A percentile compares a stretch with the other conserved stretches of the same genome.
phyloP scores from a whole-genome alignment of 2,329 filamentous ascomycete species.

The Hypoxylon sp. region DNA sequence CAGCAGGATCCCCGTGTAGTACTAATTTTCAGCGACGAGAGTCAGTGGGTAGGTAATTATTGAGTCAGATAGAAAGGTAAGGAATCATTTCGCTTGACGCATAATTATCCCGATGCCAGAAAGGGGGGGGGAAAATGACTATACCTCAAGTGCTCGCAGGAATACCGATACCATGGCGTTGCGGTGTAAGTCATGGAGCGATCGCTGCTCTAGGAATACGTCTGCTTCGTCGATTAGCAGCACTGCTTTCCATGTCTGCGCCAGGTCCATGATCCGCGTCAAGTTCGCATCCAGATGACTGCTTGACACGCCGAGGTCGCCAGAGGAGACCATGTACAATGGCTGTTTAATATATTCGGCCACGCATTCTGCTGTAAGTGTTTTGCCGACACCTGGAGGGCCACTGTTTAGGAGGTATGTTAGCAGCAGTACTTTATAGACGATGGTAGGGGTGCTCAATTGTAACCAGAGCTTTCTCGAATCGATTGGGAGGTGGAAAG shows the following conservation, averaged over 20 bases:
- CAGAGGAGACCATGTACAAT: constrained; percentile 47
- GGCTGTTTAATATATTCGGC: constrained; percentile 49
- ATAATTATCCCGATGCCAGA: too few species aligned
- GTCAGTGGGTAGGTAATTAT: too few species aligned
- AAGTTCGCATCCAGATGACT: constrained; percentile 38
- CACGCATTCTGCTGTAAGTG: constrained; percentile 50
- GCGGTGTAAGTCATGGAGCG: constrained; percentile 27
- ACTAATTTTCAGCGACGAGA: too few species aligned
- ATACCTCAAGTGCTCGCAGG: constrained; percentile 38
- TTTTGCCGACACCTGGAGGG: constrained; percentile 56
- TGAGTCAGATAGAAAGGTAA: too few species aligned
- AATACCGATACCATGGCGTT: constrained; percentile 41
- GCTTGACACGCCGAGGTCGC: constrained; percentile 44
- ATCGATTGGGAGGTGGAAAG: background rate
- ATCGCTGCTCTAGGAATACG: constrained; percentile 49
- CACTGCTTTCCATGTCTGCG: constrained; percentile 51
- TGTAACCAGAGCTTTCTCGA: background rate
- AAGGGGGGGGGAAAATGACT: too few species aligned
- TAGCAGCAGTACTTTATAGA: background rate
- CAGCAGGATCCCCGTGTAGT: constrained; percentile 38
- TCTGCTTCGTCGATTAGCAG: constrained; percentile 49
- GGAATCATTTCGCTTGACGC: too few species aligned
- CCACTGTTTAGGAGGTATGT: constrained; percentile 38
- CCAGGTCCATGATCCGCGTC: constrained; percentile 50
- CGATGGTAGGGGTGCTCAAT: background rate